These are phyloP conservation scores for Pleurotus cornucopiae DNA, from an alignment of 768 basidiomycete genomes.

Conservation along the genomic window DNA sequence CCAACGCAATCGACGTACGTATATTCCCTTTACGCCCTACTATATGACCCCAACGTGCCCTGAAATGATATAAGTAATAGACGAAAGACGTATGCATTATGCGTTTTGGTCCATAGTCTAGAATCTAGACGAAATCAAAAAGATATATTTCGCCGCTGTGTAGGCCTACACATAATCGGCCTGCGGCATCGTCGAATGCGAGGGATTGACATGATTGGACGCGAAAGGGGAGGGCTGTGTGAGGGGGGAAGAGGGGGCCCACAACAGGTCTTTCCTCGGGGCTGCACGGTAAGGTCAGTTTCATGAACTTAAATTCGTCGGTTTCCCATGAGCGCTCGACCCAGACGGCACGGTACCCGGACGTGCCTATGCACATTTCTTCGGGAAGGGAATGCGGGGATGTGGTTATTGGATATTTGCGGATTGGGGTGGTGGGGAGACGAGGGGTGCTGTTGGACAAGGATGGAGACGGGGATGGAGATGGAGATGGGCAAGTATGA, in stretches of 20 bases:
- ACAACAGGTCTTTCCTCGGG: conserved; percentile 19
- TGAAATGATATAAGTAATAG: not conserved
- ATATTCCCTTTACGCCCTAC: not conserved
- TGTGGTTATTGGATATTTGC: conserved; percentile 18
- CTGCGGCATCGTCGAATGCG: conserved; percentile 53
- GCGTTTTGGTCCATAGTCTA: not conserved
- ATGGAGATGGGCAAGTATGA: conserved; percentile 2
- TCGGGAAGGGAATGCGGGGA: conserved; percentile 22
- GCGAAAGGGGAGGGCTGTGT: conserved; percentile 49
- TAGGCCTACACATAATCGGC: conserved; percentile 46
- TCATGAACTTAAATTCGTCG: conserved; percentile 46
- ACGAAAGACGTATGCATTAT: not conserved
- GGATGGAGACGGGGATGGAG: not conserved
- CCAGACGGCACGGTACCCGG: conserved; percentile 49
- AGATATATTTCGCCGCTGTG: conserved; percentile 52
- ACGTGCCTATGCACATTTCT: conserved; percentile 33
- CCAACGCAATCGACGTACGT: not conserved
- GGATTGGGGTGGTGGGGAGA: not conserved
- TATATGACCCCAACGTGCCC: not conserved
- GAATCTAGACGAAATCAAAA: conserved; percentile 25
- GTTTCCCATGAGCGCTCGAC: conserved; percentile 46
- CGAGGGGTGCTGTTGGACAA: not conserved
- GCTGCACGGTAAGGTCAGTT: conserved; percentile 34
- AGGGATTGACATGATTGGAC: conserved; percentile 39
- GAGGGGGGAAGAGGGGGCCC: conserved; percentile 37